Conservation (phyloP, 1,284 basidiomycete genomes). For the Coniferiporia sulphurascens region DNA sequence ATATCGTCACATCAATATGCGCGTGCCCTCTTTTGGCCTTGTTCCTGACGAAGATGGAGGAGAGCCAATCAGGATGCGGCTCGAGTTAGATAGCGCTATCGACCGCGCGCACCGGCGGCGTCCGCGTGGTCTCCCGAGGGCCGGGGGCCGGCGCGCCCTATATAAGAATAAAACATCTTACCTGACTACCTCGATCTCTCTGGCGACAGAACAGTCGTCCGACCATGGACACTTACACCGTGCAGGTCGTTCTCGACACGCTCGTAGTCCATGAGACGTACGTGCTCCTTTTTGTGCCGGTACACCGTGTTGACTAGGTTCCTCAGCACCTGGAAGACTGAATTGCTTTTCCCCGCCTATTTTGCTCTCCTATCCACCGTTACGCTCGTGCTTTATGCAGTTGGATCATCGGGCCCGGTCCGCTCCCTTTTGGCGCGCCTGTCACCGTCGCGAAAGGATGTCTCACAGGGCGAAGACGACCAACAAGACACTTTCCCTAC, state of each 20-base stretch:
- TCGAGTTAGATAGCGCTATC: too few relatives aligned
- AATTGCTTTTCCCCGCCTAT: slow-evolving; percentile 29
- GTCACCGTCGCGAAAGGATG: slow-evolving; percentile 1
- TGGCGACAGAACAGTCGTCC: too few relatives aligned
- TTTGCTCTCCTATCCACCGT: slow-evolving; percentile 26
- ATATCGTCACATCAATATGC: neutral
- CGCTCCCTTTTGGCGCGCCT: slow-evolving; percentile 17
- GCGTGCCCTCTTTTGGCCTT: neutral
- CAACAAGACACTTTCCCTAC: slow-evolving; percentile 2
- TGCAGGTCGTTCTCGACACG: slow-evolving; percentile 3
- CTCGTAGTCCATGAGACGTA: neutral
- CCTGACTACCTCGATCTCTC: neutral
- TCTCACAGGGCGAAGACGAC: neutral
- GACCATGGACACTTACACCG: neutral
- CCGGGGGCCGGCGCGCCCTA: neutral
- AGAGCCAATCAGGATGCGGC: neutral
- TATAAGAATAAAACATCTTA: neutral
- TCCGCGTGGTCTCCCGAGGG: neutral
- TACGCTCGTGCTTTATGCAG: slow-evolving; percentile 25
- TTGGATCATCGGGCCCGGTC: slow-evolving; percentile 21
- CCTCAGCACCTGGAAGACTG: slow-evolving; percentile 23
- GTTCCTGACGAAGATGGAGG: neutral
- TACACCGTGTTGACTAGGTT: neutral
- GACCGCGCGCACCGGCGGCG: too few relatives aligned
- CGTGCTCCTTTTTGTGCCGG: neutral